Evolutionary conservation across 345 rosid species (phyloP).

Genomic region (Hypericum androsaemum): DNA sequence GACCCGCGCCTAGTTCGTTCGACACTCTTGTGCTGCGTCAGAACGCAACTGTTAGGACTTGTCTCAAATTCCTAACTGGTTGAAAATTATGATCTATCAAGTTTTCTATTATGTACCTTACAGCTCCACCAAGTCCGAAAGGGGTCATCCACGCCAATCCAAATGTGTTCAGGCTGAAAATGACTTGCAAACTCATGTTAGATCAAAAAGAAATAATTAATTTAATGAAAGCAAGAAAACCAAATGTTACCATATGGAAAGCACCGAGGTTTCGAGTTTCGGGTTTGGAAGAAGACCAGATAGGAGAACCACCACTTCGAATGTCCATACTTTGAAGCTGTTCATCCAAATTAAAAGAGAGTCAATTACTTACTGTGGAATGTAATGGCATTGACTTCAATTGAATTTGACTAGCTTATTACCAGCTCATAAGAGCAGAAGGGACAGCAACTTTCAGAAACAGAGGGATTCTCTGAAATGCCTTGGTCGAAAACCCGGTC

Average conservation of each 20-base stretch:
- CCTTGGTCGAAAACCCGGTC: slow-evolving; percentile 37
- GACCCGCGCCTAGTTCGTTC: slow-evolving; percentile 25
- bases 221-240: too few relatives aligned
- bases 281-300: slow-evolving; percentile 42
- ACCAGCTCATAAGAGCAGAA: slow-evolving; percentile 55
- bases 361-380: background rate
- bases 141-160: slow-evolving; percentile 63
- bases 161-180: slow-evolving; percentile 53
- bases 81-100: background rate
- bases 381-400: background rate
- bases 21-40: slow-evolving; percentile 20
- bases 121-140: slow-evolving; percentile 55
- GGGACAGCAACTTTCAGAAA: slow-evolving; percentile 48
- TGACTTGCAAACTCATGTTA: too few relatives aligned
- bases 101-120: slow-evolving; percentile 26
- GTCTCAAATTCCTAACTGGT: background rate
- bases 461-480: slow-evolving; percentile 26
- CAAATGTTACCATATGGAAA: slow-evolving; percentile 29
- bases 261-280: slow-evolving; percentile 34
- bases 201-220: too few relatives aligned
- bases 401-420: background rate
- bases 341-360: background rate
- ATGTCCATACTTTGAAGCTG: slow-evolving; percentile 39
- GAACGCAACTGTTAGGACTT: background rate
- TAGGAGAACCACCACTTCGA: slow-evolving; percentile 33